Percentiles rank a stretch among this genome's conserved stretches.
Evolutionary conservation across 192 early-diverging fungal genomes (phyloP).

Genomic region (Coemansia sp.): DNA sequence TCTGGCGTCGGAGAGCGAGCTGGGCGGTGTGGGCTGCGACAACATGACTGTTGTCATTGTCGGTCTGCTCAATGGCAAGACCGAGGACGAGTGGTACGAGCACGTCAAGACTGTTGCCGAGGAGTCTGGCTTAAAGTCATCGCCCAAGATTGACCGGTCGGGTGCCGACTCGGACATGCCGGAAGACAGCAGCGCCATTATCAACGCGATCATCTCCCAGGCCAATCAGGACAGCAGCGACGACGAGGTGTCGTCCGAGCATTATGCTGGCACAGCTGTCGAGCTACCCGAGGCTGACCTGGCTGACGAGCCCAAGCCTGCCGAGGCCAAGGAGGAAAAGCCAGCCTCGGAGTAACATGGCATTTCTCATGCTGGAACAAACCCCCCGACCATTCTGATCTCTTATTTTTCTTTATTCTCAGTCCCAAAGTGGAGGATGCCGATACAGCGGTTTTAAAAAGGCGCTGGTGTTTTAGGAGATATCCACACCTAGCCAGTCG

Average conservation of each 20-base stretch:
- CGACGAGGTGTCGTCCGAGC: constrained; percentile 13
- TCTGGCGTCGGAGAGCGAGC: constrained; percentile 82
- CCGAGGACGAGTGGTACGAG: constrained; percentile 74
- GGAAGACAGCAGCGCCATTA: constrained; percentile 30
- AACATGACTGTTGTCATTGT: constrained; percentile 98
- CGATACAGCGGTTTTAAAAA: constrained; percentile 5
- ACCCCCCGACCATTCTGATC: neutral
- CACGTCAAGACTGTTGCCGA: constrained; percentile 49
- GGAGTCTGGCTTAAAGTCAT: constrained; percentile 43
- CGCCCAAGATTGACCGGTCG: constrained; percentile 39
- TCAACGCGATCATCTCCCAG: constrained; percentile 35
- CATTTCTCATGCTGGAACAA: neutral
- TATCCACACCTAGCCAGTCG: neutral
- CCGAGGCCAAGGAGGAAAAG: constrained; percentile 13
- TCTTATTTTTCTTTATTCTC: constrained; percentile 1
- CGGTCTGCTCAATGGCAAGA: constrained; percentile 77
- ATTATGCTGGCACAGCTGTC: constrained; percentile 2
- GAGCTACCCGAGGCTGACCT: constrained; percentile 4
- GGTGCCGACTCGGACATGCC: constrained; percentile 16
- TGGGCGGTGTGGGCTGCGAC: constrained; percentile 94
- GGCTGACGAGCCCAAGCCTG: constrained; percentile 13
- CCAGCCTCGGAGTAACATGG: constrained; percentile 1
- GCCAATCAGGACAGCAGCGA: constrained; percentile 17
- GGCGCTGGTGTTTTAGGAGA: neutral
- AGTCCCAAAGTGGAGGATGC: neutral